phyloP scores from a whole-genome alignment of 2,329 filamentous ascomycete species.

The Claviceps fusiformis region DNA sequence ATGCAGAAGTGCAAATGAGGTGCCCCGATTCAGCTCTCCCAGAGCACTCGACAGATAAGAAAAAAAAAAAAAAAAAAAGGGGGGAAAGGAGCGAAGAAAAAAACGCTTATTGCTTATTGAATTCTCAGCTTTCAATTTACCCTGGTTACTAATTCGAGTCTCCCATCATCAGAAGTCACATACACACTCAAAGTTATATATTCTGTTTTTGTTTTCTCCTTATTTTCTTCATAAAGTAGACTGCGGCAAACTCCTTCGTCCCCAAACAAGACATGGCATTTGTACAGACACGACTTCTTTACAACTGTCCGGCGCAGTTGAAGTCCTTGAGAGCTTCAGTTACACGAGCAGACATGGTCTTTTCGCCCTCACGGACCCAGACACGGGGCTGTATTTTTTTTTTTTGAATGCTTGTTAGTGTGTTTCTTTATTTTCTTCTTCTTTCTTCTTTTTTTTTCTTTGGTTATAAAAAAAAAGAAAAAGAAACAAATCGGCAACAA shows the following conservation, averaged over 20 bases:
- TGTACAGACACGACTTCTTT: slow-evolving; percentile 4
- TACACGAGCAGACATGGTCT: slow-evolving; percentile 82
- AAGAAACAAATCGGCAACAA: not conserved
- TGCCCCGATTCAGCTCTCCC: not conserved
- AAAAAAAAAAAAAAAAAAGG: too few relatives aligned
- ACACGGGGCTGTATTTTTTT: slow-evolving; percentile 87
- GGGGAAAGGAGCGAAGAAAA: too few relatives aligned
- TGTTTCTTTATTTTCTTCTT: not conserved
- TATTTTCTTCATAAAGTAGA: not conserved
- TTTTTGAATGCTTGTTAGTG: too few relatives aligned
- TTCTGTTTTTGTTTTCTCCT: not conserved
- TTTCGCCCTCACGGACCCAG: slow-evolving; percentile 94
- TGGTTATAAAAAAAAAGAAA: too few relatives aligned
- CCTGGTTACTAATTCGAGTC: not conserved
- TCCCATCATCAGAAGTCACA: not conserved
- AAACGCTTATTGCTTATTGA: not conserved
- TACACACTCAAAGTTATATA: not conserved
- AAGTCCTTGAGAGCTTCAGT: slow-evolving; percentile 78
- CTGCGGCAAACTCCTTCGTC: not conserved
- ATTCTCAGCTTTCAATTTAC: not conserved
- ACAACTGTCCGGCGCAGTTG: slow-evolving; percentile 39
- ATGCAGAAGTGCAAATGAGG: too few relatives aligned
- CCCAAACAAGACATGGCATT: not conserved
- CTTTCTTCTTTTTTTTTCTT: too few relatives aligned
- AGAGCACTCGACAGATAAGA: not conserved